phyloP scores from a whole-genome alignment of 192 early-diverging fungal species.

The Lunasporangiospora selenospora region DNA sequence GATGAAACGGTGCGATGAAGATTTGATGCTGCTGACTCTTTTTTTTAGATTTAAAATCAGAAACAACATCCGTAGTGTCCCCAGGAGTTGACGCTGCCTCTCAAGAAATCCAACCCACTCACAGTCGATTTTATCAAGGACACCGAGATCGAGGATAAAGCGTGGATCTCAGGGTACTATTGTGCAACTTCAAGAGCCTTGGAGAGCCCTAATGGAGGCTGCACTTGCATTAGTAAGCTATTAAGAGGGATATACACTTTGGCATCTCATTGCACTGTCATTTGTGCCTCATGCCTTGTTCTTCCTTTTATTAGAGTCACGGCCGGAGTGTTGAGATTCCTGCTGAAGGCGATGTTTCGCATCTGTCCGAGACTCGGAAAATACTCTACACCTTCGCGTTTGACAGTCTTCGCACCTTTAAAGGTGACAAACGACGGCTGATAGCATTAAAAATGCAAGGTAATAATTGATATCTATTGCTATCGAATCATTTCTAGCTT shows the following conservation, averaged over 20 bases:
- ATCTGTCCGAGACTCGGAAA: slow-evolving; percentile 2
- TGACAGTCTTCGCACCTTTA: slow-evolving; percentile 12
- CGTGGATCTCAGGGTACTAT: background rate
- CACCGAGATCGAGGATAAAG: background rate
- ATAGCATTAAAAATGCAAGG: slow-evolving; percentile 6
- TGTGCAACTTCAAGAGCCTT: background rate
- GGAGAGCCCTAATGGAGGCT: background rate
- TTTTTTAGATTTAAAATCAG: background rate
- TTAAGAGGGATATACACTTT: too few relatives aligned
- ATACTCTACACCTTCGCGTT: slow-evolving; percentile 4
- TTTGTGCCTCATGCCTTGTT: too few relatives aligned
- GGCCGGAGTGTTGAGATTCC: slow-evolving; percentile 8
- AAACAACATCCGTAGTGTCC: background rate
- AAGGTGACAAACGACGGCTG: slow-evolving; percentile 1
- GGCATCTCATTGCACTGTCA: too few relatives aligned
- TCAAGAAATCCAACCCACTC: background rate
- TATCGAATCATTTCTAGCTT: slow-evolving; percentile 1
- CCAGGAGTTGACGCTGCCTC: background rate
- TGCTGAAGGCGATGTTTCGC: background rate
- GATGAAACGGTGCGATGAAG: background rate
- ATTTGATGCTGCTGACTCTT: background rate
- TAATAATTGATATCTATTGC: slow-evolving; percentile 6
- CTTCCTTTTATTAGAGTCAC: slow-evolving; percentile 6
- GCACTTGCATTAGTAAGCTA: background rate
- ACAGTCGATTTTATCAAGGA: background rate